Conservation (phyloP, 306 rosid species). For the Pachyrhizus erosus region DNA sequence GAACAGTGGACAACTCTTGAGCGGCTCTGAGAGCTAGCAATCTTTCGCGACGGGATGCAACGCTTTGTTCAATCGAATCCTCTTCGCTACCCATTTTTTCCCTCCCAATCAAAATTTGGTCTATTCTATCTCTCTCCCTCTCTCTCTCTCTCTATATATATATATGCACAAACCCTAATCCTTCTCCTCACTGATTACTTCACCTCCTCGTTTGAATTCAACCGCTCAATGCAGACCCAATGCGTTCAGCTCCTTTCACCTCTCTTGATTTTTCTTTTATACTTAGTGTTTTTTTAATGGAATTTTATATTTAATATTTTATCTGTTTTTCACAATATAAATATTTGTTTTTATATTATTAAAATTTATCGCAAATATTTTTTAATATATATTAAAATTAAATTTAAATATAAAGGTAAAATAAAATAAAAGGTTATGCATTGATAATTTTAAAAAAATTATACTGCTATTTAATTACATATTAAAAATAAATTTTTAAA, state of each 20-base stretch:
- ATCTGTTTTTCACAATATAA: background rate
- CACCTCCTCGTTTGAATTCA: background rate
- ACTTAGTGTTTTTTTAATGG: background rate
- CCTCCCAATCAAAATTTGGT: background rate
- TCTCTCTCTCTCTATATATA: background rate
- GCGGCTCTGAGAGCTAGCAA: constrained; percentile 81
- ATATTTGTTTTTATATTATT: no score
- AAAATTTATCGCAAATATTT: no score
- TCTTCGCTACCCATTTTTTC: constrained; percentile 65
- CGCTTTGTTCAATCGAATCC: constrained; percentile 71
- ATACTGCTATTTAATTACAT: no score
- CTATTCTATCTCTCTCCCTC: background rate
- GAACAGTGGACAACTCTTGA: constrained; percentile 62
- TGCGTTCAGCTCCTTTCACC: background rate
- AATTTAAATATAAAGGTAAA: no score
- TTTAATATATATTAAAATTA: no score
- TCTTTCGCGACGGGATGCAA: constrained; percentile 80
- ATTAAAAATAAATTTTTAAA: no score
- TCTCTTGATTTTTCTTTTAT: background rate
- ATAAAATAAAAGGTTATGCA: no score
- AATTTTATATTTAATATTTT: background rate
- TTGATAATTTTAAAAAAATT: no score
- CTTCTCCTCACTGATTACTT: background rate
- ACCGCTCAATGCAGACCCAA: background rate
- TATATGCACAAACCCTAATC: constrained; percentile 22